Conservation (phyloP, 2,329 filamentous ascomycete genomes). For the Dactylellina leptospora region DNA sequence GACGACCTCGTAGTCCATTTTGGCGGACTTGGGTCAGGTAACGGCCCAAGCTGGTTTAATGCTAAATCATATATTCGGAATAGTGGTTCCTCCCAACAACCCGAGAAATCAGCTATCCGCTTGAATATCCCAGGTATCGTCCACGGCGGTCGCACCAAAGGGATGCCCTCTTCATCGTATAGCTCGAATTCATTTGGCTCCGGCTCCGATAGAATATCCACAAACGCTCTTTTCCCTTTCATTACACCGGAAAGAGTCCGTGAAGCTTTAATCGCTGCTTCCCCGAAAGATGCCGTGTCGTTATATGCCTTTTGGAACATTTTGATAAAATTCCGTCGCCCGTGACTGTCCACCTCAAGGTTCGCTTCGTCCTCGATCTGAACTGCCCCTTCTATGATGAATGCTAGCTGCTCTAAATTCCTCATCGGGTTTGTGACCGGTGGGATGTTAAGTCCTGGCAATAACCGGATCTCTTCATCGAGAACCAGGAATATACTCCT, state of each 20-base stretch:
- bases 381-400: conserved; percentile 11
- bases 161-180: not conserved
- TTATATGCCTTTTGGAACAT: not conserved
- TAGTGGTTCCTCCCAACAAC: conserved; percentile 12
- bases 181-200: not conserved
- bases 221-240: conserved; percentile 11
- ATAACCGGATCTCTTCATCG: not conserved
- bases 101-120: conserved; percentile 3
- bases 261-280: not conserved
- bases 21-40: conserved; percentile 1
- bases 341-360: not conserved
- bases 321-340: not conserved
- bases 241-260: not conserved
- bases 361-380: not conserved
- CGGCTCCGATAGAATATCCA: not conserved
- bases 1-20: not conserved
- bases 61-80: conserved; percentile 6
- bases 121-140: conserved; percentile 11
- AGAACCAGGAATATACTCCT: not conserved
- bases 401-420: not conserved
- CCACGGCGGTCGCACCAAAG: not conserved
- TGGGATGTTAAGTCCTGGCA: conserved; percentile 1
- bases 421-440: not conserved
- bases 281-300: not conserved
- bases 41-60: conserved; percentile 2